Conservation (phyloP, 768 basidiomycete species). For the Erythrobasidium yunnanense region DNA sequence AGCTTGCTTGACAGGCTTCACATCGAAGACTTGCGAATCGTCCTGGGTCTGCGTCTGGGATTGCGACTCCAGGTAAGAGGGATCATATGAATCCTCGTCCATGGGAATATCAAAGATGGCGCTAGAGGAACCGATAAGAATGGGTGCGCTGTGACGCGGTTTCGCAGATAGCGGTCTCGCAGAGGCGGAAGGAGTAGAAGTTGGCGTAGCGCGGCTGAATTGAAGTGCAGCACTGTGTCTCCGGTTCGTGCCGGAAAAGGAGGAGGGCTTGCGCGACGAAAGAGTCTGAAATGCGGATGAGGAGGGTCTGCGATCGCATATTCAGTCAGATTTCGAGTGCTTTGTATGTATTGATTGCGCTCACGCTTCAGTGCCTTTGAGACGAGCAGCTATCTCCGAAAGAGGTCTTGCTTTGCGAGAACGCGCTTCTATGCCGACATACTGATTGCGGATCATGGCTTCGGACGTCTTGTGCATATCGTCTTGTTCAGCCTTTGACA, state of each 20-base stretch:
- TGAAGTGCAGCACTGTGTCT: not conserved
- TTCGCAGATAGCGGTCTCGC: no score
- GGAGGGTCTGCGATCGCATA: not conserved
- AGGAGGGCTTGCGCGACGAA: not conserved
- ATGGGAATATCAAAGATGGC: constrained; percentile 2
- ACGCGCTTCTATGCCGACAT: not conserved
- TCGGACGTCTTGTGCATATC: not conserved
- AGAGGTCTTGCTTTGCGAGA: constrained; percentile 5
- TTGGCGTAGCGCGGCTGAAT: not conserved
- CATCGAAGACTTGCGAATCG: not conserved
- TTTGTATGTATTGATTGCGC: not conserved
- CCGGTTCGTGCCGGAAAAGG: not conserved
- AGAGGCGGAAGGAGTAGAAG: no score
- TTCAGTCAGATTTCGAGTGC: not conserved
- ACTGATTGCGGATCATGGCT: not conserved
- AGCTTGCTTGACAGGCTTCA: not conserved
- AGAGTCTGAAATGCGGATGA: not conserved
- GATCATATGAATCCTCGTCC: constrained; percentile 12
- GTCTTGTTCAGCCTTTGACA: not conserved
- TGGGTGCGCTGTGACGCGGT: no score
- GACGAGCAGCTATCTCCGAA: not conserved
- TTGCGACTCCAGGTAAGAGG: constrained; percentile 3
- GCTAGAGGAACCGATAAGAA: constrained; percentile 17
- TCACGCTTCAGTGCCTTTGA: not conserved
- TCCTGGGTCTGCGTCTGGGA: constrained; percentile 5